phyloP scores from a whole-genome alignment of 2,329 filamentous ascomycete genomes.

The Chaetomium strumarium region DNA sequence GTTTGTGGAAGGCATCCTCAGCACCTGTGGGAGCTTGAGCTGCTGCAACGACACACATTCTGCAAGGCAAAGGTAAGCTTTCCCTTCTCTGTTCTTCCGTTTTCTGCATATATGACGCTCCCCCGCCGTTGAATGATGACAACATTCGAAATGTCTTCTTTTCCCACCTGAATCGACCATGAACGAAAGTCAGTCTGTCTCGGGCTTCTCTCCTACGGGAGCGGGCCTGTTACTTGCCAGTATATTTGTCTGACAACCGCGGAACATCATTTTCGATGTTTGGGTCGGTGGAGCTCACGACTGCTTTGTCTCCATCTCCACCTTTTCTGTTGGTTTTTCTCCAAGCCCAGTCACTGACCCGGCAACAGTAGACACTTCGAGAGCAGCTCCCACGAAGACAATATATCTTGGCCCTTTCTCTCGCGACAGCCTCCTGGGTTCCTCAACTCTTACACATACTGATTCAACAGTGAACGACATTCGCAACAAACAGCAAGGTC shows the following conservation, averaged over 20 bases:
- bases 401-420: constrained; percentile 2
- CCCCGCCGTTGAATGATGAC: constrained; percentile 59
- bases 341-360: constrained; percentile 16
- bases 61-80: constrained; percentile 19
- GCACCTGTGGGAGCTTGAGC: background rate
- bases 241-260: constrained; percentile 63
- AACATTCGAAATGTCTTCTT: constrained; percentile 69
- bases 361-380: constrained; percentile 12
- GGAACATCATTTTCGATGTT: constrained; percentile 8
- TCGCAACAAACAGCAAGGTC: constrained; percentile 25
- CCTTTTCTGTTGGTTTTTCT: background rate
- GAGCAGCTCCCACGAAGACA: background rate
- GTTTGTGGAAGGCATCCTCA: background rate
- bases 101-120: background rate
- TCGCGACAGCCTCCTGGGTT: background rate
- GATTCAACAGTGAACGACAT: constrained; percentile 6
- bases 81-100: constrained; percentile 1
- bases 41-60: constrained; percentile 3
- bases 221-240: constrained; percentile 83
- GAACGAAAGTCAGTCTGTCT: constrained; percentile 66
- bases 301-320: background rate
- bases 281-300: constrained; percentile 6
- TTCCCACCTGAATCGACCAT: constrained; percentile 85
- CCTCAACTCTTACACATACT: background rate
- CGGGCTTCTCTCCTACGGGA: constrained; percentile 50